Evolutionary conservation across 1,139 yeast species (phyloP).

Genomic region (Kurtzmaniella quercitrusa): DNA sequence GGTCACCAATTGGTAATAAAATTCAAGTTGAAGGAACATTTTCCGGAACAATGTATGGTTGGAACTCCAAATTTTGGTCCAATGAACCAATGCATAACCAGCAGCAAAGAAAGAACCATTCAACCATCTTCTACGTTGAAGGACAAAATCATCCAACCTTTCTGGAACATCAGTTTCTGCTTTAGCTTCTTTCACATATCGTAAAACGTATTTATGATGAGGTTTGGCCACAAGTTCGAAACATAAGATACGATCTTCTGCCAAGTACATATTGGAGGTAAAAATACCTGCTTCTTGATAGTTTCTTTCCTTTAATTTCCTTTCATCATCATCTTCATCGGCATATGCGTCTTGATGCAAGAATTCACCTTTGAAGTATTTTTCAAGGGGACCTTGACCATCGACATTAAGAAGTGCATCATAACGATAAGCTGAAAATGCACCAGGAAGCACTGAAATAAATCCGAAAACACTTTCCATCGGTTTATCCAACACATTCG

Average conservation of each 20-base stretch:
- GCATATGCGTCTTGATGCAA: slow-evolving; percentile 47
- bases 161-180: slow-evolving; percentile 88
- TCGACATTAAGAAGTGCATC: slow-evolving; percentile 62
- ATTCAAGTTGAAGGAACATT: slow-evolving; percentile 62
- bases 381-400: slow-evolving; percentile 70
- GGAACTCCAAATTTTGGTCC: slow-evolving; percentile 67
- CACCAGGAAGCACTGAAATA: slow-evolving; percentile 80
- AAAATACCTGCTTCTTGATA: slow-evolving; percentile 59
- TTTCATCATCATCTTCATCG: slow-evolving; percentile 37
- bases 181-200: slow-evolving; percentile 70
- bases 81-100: slow-evolving; percentile 67
- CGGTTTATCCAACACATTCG: slow-evolving; percentile 79
- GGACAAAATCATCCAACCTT: slow-evolving; percentile 61
- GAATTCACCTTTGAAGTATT: slow-evolving; percentile 76
- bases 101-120: slow-evolving; percentile 86
- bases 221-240: slow-evolving; percentile 77
- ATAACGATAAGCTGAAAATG: slow-evolving; percentile 79
- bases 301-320: slow-evolving; percentile 38
- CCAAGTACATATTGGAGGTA: slow-evolving; percentile 79
- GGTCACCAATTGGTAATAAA: slow-evolving; percentile 62
- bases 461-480: slow-evolving; percentile 81
- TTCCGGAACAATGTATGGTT: slow-evolving; percentile 61
- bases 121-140: slow-evolving; percentile 81
- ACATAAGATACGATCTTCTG: slow-evolving; percentile 80
- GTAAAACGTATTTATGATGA: slow-evolving; percentile 55